Percentiles rank a stretch among this genome's conserved stretches.
phyloP scores from a whole-genome alignment of 352 stramenopile genomes.

The Phytophthora hibernalis region DNA sequence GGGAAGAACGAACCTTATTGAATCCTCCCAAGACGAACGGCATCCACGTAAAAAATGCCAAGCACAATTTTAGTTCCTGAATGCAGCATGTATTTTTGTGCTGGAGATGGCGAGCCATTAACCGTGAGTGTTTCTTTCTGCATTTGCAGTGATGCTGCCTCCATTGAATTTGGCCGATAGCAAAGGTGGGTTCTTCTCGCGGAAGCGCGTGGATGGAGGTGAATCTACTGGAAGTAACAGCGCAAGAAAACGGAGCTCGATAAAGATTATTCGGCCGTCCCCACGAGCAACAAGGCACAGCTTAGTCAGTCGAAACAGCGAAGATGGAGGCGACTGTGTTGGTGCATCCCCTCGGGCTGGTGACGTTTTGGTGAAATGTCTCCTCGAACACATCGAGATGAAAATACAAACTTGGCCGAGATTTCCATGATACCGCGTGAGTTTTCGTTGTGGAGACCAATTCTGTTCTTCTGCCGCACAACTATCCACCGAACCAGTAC shows the following conservation, averaged over 20 bases:
- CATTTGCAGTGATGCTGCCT: constrained; percentile 42
- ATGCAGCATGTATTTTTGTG: constrained; percentile 27
- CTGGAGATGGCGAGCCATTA: too few species aligned
- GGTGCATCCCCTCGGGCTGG: background rate
- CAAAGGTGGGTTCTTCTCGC: constrained; percentile 48
- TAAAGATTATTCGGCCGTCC: constrained; percentile 33
- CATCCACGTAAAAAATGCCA: constrained; percentile 18
- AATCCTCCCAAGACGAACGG: constrained; percentile 15
- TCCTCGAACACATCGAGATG: constrained; percentile 1
- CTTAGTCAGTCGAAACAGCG: constrained; percentile 1
- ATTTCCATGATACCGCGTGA: constrained; percentile 73
- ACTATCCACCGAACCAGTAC: constrained; percentile 69
- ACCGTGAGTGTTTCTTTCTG: background rate
- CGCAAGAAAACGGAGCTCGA: constrained; percentile 20
- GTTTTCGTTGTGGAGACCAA: constrained; percentile 82
- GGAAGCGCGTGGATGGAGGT: constrained; percentile 34
- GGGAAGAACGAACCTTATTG: constrained; percentile 25
- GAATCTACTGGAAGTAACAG: constrained; percentile 18
- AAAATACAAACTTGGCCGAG: constrained; percentile 20
- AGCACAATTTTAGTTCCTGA: constrained; percentile 22
- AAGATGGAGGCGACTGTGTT: background rate
- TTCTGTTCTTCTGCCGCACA: constrained; percentile 50
- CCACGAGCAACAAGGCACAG: constrained; percentile 20
- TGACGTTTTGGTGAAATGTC: background rate
- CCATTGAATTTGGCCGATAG: constrained; percentile 46